Percentiles rank a stretch among this genome's conserved stretches.
phyloP scores from a whole-genome alignment of 169 alveolate species.

The Plasmodium gallinaceum region DNA sequence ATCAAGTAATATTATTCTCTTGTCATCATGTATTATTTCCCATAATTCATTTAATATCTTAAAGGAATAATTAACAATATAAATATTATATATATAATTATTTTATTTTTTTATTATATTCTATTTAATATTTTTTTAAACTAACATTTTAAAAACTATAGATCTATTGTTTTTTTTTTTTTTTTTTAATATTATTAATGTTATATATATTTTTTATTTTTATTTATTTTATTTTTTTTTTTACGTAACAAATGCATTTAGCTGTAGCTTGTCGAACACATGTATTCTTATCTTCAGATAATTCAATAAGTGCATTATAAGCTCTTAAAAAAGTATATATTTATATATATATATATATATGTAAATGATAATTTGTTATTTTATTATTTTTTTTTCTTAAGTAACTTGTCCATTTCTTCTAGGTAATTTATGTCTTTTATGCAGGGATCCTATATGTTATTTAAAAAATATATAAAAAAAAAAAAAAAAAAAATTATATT shows the following conservation, averaged over 20 bases:
- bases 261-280: constrained; percentile 71
- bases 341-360: neutral
- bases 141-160: too few species aligned
- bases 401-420: constrained; percentile 54
- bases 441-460: constrained; percentile 47
- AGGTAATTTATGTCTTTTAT: constrained; percentile 47
- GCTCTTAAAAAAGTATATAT: constrained; percentile 37
- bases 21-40: constrained; percentile 65
- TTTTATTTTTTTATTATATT: too few species aligned
- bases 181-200: too few species aligned
- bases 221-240: neutral
- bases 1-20: constrained; percentile 32
- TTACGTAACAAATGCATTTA: constrained; percentile 73
- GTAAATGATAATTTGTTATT: neutral
- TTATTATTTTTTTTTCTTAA: neutral
- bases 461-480: neutral
- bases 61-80: neutral
- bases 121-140: too few species aligned
- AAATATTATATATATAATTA: neutral
- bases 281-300: constrained; percentile 54
- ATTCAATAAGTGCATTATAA: constrained; percentile 45
- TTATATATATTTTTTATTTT: neutral
- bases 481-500: neutral
- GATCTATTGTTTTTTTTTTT: too few species aligned
- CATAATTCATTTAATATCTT: constrained; percentile 57